These are phyloP conservation scores for Suillus subluteus DNA, from an alignment of 768 basidiomycete species.

Conservation along the genomic window DNA sequence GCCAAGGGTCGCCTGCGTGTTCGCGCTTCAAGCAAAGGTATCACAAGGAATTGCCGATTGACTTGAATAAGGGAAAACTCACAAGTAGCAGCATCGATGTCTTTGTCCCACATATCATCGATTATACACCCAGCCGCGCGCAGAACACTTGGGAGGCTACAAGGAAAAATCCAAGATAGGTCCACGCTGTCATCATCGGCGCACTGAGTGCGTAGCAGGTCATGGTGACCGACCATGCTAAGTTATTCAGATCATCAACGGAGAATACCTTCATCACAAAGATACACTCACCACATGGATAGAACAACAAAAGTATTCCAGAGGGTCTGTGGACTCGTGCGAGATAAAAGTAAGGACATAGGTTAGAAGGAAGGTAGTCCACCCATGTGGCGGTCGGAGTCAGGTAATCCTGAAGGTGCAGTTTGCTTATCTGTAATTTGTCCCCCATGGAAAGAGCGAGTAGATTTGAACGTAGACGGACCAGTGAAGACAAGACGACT, in stretches of 20 bases:
- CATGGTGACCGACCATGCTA: constrained; percentile 2
- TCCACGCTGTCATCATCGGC: neutral
- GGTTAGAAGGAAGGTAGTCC: neutral
- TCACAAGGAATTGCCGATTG: neutral
- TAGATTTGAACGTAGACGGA: neutral
- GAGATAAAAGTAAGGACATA: constrained; percentile 2
- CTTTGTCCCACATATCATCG: constrained; percentile 1
- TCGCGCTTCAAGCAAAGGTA: neutral
- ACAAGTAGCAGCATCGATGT: neutral
- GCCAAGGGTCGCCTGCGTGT: neutral
- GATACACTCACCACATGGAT: neutral
- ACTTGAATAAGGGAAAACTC: neutral
- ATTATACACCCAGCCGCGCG: neutral
- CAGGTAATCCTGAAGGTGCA: neutral
- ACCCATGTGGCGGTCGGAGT: neutral
- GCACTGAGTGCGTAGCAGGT: neutral
- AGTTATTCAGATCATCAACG: neutral
- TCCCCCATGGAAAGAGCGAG: neutral
- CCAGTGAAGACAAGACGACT: neutral
- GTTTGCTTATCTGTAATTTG: neutral
- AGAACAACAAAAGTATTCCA: neutral
- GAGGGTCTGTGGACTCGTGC: neutral
- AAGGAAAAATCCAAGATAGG: constrained; percentile 1
- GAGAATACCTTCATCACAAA: neutral
- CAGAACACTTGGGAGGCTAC: neutral